Conservation (phyloP, 2,329 filamentous ascomycete genomes). For the Aspergillus cejpii region DNA sequence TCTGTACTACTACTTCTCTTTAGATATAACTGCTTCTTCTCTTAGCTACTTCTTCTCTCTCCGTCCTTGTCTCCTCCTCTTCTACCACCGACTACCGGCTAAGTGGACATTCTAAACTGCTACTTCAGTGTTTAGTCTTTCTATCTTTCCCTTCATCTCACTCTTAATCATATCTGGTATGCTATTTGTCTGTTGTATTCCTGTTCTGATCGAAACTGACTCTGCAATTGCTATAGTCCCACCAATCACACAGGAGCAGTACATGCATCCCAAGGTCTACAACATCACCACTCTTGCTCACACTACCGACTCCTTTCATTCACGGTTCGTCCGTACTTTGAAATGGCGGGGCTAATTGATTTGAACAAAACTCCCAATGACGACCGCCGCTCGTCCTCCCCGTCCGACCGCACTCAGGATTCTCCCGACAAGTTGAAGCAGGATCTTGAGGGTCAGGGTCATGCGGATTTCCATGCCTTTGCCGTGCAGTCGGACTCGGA, state of each 20-base stretch:
- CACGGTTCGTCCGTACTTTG: conserved; percentile 33
- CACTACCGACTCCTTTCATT: conserved; percentile 28
- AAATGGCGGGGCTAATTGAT: conserved; percentile 35
- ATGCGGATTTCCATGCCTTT: conserved; percentile 11
- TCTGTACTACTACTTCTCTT: conserved; percentile 9
- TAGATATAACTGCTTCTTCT: conserved; percentile 5
- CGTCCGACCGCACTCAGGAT: conserved; percentile 19
- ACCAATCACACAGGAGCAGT: conserved; percentile 15
- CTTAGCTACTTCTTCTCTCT: conserved; percentile 1
- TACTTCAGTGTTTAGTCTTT: not conserved
- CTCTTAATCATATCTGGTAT: conserved; percentile 8
- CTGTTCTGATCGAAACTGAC: not conserved
- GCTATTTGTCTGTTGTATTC: conserved; percentile 3
- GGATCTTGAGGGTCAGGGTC: conserved; percentile 26
- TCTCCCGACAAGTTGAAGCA: conserved; percentile 26
- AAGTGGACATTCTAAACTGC: not conserved
- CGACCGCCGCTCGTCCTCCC: conserved; percentile 15
- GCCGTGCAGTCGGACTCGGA: conserved; percentile 33
- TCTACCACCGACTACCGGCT: no score
- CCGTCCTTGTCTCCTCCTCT: not conserved
- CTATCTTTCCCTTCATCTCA: conserved; percentile 2
- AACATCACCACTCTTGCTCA: conserved; percentile 19
- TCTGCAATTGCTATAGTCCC: not conserved
- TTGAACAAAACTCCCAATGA: conserved; percentile 12
- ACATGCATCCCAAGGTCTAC: conserved; percentile 32